Evolutionary conservation across 192 early-diverging fungal species (phyloP), one percentile per base, ranked within the genome.

Genomic region (Mortierella hygrophila): DNA sequence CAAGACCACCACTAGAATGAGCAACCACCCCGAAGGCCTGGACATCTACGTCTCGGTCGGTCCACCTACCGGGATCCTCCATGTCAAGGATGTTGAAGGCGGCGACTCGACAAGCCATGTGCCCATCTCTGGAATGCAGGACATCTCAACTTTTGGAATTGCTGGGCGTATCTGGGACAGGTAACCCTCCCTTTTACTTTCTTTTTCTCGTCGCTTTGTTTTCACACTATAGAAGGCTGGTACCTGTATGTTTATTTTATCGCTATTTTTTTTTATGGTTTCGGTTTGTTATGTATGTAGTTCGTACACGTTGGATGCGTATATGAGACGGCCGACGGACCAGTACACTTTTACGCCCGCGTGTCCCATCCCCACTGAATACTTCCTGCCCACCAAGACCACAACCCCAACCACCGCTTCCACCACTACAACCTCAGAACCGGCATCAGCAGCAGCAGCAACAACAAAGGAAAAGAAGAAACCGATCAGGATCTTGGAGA

Each of bases 101-200:
- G 72, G 77, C 7, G 70, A 72, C 2, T 15, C 11, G 2, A 38
- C 69, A 11, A 68, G 70, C 23, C 63, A 76, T 60, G 41, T 85
- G 37, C 40, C 83, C 7, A 38, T 54, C 41, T 65, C 60, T 65
- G 60, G 60, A 26, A 80, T 87, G 77, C 91, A 92, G 47, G 89
- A 92, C 68, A 81, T 92, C 42, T 40, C 75, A 21, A 74, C 86
- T 13, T 90, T 90, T 85, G 91, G 91, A 13, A 80, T 92, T 29
- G 91, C 91, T 21, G 91, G 91, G 40, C 89, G 88, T 35, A 89
- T 92, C 72, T 92, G 91, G 91, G 78, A 92, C 40, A 90, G 90
- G 91, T 92, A 83, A 10, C n/a, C n/a, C 10, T 3, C 55, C n/a
- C 55, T 60, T 29, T 41, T n/a, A 26, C 3, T 3, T 47, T 38